Percentiles rank a stretch among this genome's conserved stretches.
Conservation (phyloP, 495 filamentous ascomycete species). For the Endocarpon pusillum region DNA sequence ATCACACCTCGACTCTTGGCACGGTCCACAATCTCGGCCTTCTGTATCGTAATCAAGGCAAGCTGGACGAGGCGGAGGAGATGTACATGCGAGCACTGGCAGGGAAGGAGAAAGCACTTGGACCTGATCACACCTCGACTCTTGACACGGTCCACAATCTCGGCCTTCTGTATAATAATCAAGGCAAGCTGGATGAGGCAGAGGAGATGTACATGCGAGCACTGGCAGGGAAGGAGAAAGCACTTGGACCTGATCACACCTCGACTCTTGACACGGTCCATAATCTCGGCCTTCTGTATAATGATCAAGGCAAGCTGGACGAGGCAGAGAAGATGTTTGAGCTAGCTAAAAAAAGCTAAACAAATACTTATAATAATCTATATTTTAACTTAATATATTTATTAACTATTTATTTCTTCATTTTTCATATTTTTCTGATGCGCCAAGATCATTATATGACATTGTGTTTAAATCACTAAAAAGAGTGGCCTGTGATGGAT, state of each 20-base stretch:
- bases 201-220: no score
- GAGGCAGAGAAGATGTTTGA: constrained; percentile 10
- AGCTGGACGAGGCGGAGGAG: constrained; percentile 10
- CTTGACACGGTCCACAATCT: constrained; percentile 19
- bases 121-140: constrained; percentile 12
- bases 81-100: constrained; percentile 14
- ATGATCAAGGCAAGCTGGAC: constrained; percentile 8
- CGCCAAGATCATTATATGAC: no score
- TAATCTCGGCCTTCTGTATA: constrained; percentile 5
- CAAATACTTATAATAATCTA: no score
- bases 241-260: no score
- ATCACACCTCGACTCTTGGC: constrained; percentile 12
- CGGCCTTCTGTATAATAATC: constrained; percentile 6
- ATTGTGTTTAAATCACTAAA: no score
- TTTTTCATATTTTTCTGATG: no score
- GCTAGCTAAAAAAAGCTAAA: no score
- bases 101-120: constrained; percentile 15
- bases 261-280: constrained; percentile 1
- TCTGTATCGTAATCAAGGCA: constrained; percentile 6
- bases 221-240: no score
- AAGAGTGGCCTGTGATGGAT: no score
- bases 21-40: constrained; percentile 7
- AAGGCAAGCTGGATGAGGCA: no score
- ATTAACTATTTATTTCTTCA: no score
- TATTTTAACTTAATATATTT: no score